Percentiles rank a stretch among this genome's conserved stretches.
These are phyloP conservation scores for Candida michaelii DNA, from an alignment of 805 yeast genomes.

Conservation along the genomic window DNA sequence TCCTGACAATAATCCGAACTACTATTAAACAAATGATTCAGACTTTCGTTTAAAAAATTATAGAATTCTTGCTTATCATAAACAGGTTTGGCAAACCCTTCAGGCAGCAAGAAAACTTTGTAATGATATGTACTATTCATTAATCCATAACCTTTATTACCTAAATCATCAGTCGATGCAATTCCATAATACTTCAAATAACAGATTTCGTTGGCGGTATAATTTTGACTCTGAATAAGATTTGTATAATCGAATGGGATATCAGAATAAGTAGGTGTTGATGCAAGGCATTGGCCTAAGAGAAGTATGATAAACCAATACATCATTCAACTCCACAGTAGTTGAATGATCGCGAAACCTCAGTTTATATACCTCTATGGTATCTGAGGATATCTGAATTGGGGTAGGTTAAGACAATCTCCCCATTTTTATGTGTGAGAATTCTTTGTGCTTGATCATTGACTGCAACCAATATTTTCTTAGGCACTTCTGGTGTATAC, in stretches of 20 bases:
- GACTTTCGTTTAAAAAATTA: neutral
- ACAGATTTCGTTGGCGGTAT: conserved; percentile 1
- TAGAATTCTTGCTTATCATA: neutral
- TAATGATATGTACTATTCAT: neutral
- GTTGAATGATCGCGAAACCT: too few relatives aligned
- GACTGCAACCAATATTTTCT: too few relatives aligned
- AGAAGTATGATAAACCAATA: too few relatives aligned
- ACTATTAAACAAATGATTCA: conserved; percentile 1
- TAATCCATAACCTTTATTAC: neutral
- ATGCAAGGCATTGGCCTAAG: neutral
- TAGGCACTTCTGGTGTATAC: too few relatives aligned
- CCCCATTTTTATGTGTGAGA: too few relatives aligned
- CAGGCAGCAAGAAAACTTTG: neutral
- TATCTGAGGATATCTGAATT: too few relatives aligned
- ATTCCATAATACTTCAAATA: conserved; percentile 1
- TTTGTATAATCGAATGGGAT: neutral
- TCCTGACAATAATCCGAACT: conserved; percentile 1
- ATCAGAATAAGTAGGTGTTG: too few relatives aligned
- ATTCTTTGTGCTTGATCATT: too few relatives aligned
- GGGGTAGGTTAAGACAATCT: too few relatives aligned
- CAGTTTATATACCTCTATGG: too few relatives aligned
- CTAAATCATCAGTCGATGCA: conserved; percentile 1
- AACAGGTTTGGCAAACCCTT: neutral
- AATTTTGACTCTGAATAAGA: neutral
- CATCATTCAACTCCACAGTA: too few relatives aligned